Base-by-base conservation (phyloP, 106 monocot genomes). In the Dendrobium officinale region DNA sequence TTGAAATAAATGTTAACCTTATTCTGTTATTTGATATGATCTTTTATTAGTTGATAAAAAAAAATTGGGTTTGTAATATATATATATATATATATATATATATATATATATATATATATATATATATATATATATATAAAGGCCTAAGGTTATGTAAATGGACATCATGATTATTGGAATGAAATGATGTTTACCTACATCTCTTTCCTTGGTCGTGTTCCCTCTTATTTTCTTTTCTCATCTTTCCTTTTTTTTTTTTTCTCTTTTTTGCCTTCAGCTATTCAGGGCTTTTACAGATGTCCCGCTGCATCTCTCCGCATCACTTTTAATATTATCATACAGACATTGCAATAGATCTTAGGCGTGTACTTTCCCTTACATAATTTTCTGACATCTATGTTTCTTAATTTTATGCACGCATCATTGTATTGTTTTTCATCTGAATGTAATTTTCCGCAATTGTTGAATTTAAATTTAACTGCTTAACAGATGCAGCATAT, bases 391-490 rank as follows among this genome's bases (percentile, higher is more conserved):
- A n/a, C 22, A n/a, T 22, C 22, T 61, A 61, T 22, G n/a, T 61
- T 61, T 61, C 61, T 61, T 22, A 5, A 61, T 22, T 61, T 61
- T 61, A 37, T 6, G 37, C 7, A 15, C 15, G 13, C 2, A 33
- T 13, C 6, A 3, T 70, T 15, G 16, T 29, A 16, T 37, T 31
- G 4, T 70, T 70, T 55, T 70, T 74, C 20, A 6, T 44, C 40
- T 16, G 9, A 15, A 15, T 13, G 17, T 15, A 40, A 72, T 72
- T 72, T 72, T 13, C 13, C 13, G 4, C 11, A 37, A 0, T 1
- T 72, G 4, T 42, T 75, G 43, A 75, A 44, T n/a, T 75, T n/a
- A 42, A 75, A 75, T 75, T 33, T 16, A 75, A 48, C 18, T 75
- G 19, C 4, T 9, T 43, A 20, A 44, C 43, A 13, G 43, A 15